phyloP scores from a whole-genome alignment of 495 filamentous ascomycete genomes.

The Penicillium subrubescens region DNA sequence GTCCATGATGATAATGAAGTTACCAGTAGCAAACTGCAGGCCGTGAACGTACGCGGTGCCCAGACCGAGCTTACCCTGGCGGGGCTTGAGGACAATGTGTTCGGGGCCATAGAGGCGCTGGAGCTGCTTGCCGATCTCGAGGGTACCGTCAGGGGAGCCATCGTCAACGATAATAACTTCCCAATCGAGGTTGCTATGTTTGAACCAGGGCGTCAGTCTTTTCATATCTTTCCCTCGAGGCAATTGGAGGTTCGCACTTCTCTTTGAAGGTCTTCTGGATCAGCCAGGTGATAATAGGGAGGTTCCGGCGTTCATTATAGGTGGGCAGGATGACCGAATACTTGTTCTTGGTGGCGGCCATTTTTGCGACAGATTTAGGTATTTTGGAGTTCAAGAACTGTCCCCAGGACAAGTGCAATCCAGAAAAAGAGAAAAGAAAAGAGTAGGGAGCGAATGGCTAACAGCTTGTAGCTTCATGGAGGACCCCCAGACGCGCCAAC shows the following conservation, averaged over 20 bases:
- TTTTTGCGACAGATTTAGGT: constrained; percentile 25
- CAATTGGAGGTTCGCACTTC: constrained; percentile 40
- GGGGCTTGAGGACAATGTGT: constrained; percentile 81
- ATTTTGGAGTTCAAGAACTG: constrained; percentile 5
- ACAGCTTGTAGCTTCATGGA: constrained; percentile 29
- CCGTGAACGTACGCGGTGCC: constrained; percentile 98
- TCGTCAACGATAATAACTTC: constrained; percentile 98
- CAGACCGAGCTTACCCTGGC: constrained; percentile 91
- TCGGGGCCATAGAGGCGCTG: constrained; percentile 73
- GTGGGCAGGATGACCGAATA: constrained; percentile 97
- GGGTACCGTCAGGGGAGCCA: constrained; percentile 93
- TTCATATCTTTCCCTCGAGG: neutral
- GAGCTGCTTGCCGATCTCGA: constrained; percentile 85
- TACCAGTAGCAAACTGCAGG: constrained; percentile 81
- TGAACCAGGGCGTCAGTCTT: constrained; percentile 1
- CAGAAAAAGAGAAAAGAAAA: constrained; percentile 17
- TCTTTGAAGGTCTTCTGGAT: constrained; percentile 88
- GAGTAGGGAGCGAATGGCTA: constrained; percentile 34
- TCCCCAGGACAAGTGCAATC: constrained; percentile 15
- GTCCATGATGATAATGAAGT: constrained; percentile 99
- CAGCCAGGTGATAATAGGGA: constrained; percentile 94
- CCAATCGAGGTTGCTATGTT: constrained; percentile 83
- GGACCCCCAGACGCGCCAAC: constrained; percentile 27
- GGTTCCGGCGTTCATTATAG: constrained; percentile 96
- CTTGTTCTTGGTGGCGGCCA: constrained; percentile 62